Evolutionary conservation across 2,329 filamentous ascomycete genomes (phyloP).

Genomic region (Pseudodiploospora longispora): DNA sequence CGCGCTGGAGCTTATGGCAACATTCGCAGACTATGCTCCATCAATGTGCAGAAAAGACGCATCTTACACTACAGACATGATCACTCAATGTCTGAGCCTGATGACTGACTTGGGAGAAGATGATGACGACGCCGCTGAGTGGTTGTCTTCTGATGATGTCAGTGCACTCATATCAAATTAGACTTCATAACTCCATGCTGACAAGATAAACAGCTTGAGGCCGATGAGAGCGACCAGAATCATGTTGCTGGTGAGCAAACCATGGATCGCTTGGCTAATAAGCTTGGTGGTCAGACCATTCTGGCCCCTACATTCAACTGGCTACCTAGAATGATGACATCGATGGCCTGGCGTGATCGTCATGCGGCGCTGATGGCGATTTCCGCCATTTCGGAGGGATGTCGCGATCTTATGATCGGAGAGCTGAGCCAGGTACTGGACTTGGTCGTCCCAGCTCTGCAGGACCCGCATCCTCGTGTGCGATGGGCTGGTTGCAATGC

Average conservation of each 20-base stretch:
- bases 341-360: slow-evolving; percentile 85
- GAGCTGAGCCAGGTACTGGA: slow-evolving; percentile 92
- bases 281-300: slow-evolving; percentile 88
- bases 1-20: slow-evolving; percentile 92
- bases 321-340: slow-evolving; percentile 96
- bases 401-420: slow-evolving; percentile 88
- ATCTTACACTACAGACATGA: slow-evolving; percentile 93
- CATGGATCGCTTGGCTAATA: slow-evolving; percentile 96
- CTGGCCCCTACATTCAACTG: slow-evolving; percentile 91
- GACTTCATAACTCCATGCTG: slow-evolving; percentile 10
- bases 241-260: slow-evolving; percentile 97
- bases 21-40: slow-evolving; percentile 90
- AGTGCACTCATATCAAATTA: slow-evolving; percentile 23
- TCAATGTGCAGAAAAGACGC: slow-evolving; percentile 91
- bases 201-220: slow-evolving; percentile 57
- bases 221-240: slow-evolving; percentile 93
- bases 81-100: slow-evolving; percentile 91
- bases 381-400: slow-evolving; percentile 95
- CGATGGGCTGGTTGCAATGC: slow-evolving; percentile 97
- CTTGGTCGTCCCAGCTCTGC: slow-evolving; percentile 84
- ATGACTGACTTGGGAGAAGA: slow-evolving; percentile 97
- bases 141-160: slow-evolving; percentile 87
- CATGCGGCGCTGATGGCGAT: slow-evolving; percentile 98
- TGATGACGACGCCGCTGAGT: slow-evolving; percentile 90
- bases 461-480: slow-evolving; percentile 85